phyloP scores from a whole-genome alignment of 306 rosid species.

The Castanea mollissima region DNA sequence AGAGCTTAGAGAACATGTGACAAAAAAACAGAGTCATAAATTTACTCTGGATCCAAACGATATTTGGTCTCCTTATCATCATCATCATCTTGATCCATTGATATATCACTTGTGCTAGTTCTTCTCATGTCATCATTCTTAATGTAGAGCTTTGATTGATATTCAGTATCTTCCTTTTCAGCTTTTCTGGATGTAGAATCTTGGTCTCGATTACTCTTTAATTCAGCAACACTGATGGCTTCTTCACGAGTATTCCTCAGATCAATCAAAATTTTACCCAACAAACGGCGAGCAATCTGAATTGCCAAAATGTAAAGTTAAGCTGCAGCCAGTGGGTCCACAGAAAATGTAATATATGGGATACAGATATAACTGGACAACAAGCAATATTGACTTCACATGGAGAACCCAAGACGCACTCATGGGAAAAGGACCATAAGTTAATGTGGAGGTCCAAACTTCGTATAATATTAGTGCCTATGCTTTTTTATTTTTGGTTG shows the following conservation, averaged over 20 bases:
- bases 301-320: conserved; percentile 27
- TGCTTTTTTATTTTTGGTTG: conserved; percentile 9
- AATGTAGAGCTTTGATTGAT: conserved; percentile 40
- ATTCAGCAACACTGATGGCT: conserved; percentile 86
- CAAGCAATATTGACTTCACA: conserved; percentile 14
- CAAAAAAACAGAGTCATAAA: conserved; percentile 16
- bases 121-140: conserved; percentile 70
- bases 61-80: conserved; percentile 93
- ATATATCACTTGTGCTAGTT: conserved; percentile 45
- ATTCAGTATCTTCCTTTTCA: conserved; percentile 62
- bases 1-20: background rate
- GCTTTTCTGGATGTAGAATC: conserved; percentile 22
- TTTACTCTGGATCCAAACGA: conserved; percentile 95
- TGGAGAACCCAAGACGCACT: conserved; percentile 15
- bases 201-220: conserved; percentile 65
- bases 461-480: conserved; percentile 7
- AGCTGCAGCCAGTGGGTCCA: conserved; percentile 7
- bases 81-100: conserved; percentile 88
- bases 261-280: conserved; percentile 94
- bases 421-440: conserved; percentile 6
- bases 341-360: conserved; percentile 8
- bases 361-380: conserved; percentile 6
- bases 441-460: conserved; percentile 17
- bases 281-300: conserved; percentile 92
- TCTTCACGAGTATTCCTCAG: conserved; percentile 95